These are phyloP conservation scores for Batrachochytrium dendrobatidis DNA, from an alignment of 371 early-diverging fungal species.

Conservation along the genomic window DNA sequence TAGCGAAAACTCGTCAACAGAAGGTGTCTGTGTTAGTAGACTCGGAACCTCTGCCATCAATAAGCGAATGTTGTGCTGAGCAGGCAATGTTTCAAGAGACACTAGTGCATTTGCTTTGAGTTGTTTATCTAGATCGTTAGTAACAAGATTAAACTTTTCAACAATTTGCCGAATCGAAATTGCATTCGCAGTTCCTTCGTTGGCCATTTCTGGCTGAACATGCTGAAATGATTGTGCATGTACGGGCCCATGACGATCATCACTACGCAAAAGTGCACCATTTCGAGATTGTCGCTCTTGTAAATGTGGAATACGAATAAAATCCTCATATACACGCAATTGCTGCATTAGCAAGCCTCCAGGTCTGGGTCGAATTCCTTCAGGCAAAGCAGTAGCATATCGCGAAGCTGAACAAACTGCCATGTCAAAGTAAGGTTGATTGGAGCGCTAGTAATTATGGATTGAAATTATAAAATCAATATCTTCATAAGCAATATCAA, in stretches of 20 bases:
- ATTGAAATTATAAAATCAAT: not conserved
- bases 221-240: not conserved
- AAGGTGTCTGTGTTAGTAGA: constrained; percentile 56
- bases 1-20: constrained; percentile 69
- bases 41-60: constrained; percentile 64
- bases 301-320: constrained; percentile 16
- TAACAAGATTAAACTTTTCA: constrained; percentile 58
- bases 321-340: constrained; percentile 76
- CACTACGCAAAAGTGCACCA: too few species aligned
- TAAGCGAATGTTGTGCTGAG: constrained; percentile 66
- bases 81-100: constrained; percentile 59
- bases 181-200: constrained; percentile 25
- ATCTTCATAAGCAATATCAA: constrained; percentile 2
- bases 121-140: constrained; percentile 69
- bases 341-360: constrained; percentile 60
- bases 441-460: constrained; percentile 53
- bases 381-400: constrained; percentile 79
- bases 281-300: not conserved
- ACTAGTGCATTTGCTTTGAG: constrained; percentile 47
- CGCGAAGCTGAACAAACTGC: constrained; percentile 57
- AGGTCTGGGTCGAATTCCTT: constrained; percentile 70
- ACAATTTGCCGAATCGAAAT: constrained; percentile 48
- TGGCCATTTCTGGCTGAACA: not conserved
- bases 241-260: not conserved
- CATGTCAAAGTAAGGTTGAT: constrained; percentile 84